Evolutionary conservation across 192 early-diverging fungal species (phyloP).

Genomic region (Backusella luteola): DNA sequence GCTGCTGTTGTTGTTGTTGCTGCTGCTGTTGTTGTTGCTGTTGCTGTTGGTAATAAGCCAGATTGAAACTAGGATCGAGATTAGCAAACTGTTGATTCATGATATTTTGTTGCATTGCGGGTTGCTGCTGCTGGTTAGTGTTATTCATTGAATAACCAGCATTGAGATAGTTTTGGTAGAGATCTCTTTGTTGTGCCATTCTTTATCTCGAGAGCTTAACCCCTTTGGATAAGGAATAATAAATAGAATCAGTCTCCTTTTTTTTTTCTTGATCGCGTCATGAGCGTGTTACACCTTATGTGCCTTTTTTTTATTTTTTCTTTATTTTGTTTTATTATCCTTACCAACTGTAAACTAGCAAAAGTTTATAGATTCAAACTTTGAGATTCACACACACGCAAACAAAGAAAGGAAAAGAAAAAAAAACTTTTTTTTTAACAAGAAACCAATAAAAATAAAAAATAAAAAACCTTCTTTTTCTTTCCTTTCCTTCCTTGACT

Average conservation of each 20-base stretch:
- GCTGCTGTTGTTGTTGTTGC: neutral
- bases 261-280: neutral
- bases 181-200: conserved; percentile 15
- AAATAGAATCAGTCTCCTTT: neutral
- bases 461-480: neutral
- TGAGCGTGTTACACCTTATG: neutral
- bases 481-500: neutral
- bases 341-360: neutral
- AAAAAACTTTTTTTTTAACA: neutral
- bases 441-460: neutral
- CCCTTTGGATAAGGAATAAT: neutral
- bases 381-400: conserved; percentile 4
- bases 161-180: neutral
- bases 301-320: neutral
- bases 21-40: neutral
- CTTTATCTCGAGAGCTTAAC: neutral
- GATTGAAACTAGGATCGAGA: conserved; percentile 5
- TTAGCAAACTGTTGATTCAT: neutral
- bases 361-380: neutral
- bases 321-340: neutral
- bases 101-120: neutral
- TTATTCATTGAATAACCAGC: conserved; percentile 3
- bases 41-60: neutral
- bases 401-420: neutral
- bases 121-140: neutral